Base-by-base conservation (phyloP, 768 basidiomycete species). In the Podaxis sp. region DNA sequence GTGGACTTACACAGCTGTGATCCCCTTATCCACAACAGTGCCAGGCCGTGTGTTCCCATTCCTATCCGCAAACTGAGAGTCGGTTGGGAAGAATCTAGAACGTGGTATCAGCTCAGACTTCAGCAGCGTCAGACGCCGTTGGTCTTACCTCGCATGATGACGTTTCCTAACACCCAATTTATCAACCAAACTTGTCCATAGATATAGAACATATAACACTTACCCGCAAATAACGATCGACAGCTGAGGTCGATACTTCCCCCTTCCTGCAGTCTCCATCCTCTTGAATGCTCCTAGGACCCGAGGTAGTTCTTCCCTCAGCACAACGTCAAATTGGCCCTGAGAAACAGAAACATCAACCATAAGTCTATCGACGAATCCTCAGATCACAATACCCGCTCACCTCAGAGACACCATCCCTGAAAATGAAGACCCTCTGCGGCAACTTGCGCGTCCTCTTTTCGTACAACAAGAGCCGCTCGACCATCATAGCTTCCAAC, bases 321-420 rank as follows among this genome's bases (percentile, higher is more conserved):
- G 64, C 1, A 91, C 87, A 2, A 73, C 78, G 41, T 85, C 76
- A 59, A 89, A 93, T 77, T 94, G 91, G 4, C 90, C 90, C 88
- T 93, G 55, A n/a, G 22, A 17, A 55, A 3, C 37, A n/a, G 47
- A 43, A 63, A 13, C 15, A n/a, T n/a, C 13, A 36, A 12, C 7
- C 47, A 58, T 64, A 51, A 64, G 46, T 22, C 37, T 2, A 13
- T 9, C 12, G 9, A 2, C 5, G 8, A 11, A 24, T n/a, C 24
- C 7, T 19, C n/a, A 19, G 19, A 11, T 9, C 24, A 2, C 49
- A 38, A 22, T 19, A 22, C 12, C 41, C 49, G 12, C 17, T 19
- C 62, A 88, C 91, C 79, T 90, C 89, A 1, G 90, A 92, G 2
- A 93, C 90, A 43, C 92, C 93, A 72, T 93, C 91, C 15, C 93